Evolutionary conservation across 441 rosid genomes (phyloP).

Genomic region (Syzygium malaccense): DNA sequence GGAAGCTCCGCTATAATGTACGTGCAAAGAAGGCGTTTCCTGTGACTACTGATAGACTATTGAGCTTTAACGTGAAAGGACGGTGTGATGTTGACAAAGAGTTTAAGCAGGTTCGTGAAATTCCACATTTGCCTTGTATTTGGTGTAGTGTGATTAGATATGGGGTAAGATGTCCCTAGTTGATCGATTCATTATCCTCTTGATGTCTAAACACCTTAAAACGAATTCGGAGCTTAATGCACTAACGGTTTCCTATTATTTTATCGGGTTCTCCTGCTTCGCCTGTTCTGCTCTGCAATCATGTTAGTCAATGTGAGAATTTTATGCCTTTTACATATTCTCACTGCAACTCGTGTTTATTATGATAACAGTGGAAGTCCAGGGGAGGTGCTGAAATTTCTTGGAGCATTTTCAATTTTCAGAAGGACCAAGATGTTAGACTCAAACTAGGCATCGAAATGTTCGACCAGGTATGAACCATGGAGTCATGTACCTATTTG

Average conservation of each 20-base stretch:
- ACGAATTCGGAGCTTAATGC: neutral
- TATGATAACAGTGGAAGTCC: conserved; percentile 56
- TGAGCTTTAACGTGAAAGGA: conserved; percentile 78
- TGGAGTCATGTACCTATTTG: neutral
- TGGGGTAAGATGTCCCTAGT: neutral
- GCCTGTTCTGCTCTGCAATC: neutral
- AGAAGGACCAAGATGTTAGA: conserved; percentile 76
- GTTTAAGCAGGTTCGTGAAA: conserved; percentile 45
- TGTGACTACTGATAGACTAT: conserved; percentile 34
- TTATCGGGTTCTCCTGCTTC: neutral
- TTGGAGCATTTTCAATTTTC: conserved; percentile 68
- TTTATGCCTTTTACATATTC: neutral
- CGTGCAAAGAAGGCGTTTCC: conserved; percentile 70
- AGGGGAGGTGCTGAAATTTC: conserved; percentile 77
- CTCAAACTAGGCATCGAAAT: conserved; percentile 78
- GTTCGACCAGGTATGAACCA: conserved; percentile 46
- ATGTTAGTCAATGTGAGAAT: neutral
- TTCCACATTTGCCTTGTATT: neutral
- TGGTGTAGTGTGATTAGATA: neutral
- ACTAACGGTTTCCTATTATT: neutral
- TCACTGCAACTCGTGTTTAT: neutral
- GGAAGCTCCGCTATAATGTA: conserved; percentile 50
- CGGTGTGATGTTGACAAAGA: conserved; percentile 61
- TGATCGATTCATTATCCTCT: neutral
- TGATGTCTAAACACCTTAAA: neutral